These are phyloP conservation scores for Cutaneotrichosporon spelunceum DNA, from an alignment of 1,284 basidiomycete species.

Conservation along the genomic window DNA sequence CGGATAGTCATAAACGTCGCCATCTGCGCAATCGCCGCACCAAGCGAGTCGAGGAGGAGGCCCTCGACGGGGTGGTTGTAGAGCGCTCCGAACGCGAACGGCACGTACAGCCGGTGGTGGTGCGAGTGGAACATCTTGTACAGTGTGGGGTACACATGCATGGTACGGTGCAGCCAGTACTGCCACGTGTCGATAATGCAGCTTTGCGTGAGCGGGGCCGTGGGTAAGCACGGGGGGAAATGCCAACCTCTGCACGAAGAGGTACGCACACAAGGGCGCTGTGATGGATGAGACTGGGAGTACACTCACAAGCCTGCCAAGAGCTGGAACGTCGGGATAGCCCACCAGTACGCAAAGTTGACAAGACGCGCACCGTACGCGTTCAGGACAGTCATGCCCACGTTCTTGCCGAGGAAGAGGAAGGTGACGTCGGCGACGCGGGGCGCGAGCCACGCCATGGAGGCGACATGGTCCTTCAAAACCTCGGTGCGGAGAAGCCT, in stretches of 20 bases:
- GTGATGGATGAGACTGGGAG: neutral
- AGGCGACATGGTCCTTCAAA: constrained; percentile 57
- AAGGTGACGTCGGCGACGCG: constrained; percentile 54
- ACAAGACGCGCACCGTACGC: constrained; percentile 58
- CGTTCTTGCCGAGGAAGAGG: constrained; percentile 53
- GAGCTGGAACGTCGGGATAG: constrained; percentile 72
- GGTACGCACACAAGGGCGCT: neutral
- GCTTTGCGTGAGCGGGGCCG: constrained; percentile 54
- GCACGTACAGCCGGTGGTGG: constrained; percentile 94
- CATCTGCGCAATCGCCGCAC: constrained; percentile 73
- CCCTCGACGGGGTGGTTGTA: constrained; percentile 98
- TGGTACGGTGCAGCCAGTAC: constrained; percentile 88
- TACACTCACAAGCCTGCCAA: constrained; percentile 74
- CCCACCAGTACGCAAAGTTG: constrained; percentile 91
- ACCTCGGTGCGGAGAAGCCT: constrained; percentile 39
- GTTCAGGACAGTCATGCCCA: constrained; percentile 50
- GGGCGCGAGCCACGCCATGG: constrained; percentile 53
- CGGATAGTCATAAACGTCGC: constrained; percentile 70
- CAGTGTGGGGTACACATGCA: constrained; percentile 87
- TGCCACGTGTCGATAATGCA: constrained; percentile 98
- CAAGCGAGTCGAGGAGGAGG: constrained; percentile 81
- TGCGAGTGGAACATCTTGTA: constrained; percentile 91
- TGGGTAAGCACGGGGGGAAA: neutral
- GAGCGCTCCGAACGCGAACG: constrained; percentile 93
- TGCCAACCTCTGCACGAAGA: neutral